phyloP scores from a whole-genome alignment of 1,284 basidiomycete species.

The Volvariella surrecta region DNA sequence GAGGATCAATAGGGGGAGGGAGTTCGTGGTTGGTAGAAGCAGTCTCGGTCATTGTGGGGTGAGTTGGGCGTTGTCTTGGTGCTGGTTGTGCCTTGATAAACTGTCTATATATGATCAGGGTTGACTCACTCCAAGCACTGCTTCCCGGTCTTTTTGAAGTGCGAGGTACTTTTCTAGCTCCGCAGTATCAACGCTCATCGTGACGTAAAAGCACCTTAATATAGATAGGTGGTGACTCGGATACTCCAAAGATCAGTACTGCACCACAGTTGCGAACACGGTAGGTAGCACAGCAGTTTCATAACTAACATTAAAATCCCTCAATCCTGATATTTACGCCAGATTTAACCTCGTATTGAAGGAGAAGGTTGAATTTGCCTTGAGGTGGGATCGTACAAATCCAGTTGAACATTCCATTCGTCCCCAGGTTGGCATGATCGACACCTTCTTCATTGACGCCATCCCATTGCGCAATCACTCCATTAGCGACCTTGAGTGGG shows the following conservation, averaged over 20 bases:
- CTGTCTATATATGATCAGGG: too few relatives aligned
- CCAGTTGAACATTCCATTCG: constrained; percentile 21
- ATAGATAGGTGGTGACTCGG: too few relatives aligned
- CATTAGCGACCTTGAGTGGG: constrained; percentile 9
- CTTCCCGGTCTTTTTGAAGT: too few relatives aligned
- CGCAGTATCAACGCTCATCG: too few relatives aligned
- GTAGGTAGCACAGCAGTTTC: too few relatives aligned
- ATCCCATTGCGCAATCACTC: constrained; percentile 17
- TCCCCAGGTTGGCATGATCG: constrained; percentile 15
- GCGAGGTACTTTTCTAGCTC: too few relatives aligned
- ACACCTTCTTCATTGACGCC: constrained; percentile 13
- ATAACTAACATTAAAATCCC: constrained; percentile 8
- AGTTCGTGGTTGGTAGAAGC: not conserved
- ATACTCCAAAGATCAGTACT: too few relatives aligned
- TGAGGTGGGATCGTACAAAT: constrained; percentile 17
- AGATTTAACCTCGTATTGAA: constrained; percentile 19
- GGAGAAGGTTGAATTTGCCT: constrained; percentile 15
- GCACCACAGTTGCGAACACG: too few relatives aligned
- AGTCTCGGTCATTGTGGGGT: not conserved
- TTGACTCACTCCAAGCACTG: too few relatives aligned
- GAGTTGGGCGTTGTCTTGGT: too few relatives aligned
- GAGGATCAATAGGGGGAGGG: not conserved
- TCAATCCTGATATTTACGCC: constrained; percentile 7
- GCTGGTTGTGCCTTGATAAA: too few relatives aligned
- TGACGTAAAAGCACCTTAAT: too few relatives aligned